phyloP scores from a whole-genome alignment of 2,329 filamentous ascomycete species.

The Fusarium subtropicale region DNA sequence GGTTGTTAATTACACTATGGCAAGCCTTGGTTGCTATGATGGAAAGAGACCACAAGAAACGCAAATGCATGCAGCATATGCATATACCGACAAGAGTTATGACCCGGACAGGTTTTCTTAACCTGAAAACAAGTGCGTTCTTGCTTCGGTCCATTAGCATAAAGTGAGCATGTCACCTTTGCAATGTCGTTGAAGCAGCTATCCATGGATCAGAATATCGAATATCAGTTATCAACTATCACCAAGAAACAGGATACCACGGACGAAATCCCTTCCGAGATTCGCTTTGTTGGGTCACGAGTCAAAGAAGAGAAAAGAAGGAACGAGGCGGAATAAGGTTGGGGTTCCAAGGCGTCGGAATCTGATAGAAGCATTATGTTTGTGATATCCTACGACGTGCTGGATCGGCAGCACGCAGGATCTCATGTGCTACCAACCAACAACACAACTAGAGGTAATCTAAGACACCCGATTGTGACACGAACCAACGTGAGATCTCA shows the following conservation, averaged over 20 bases:
- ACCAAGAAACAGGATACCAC: conserved; percentile 3
- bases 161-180: neutral
- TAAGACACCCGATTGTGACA: conserved; percentile 23
- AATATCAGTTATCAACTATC: conserved; percentile 2
- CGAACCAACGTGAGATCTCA: conserved; percentile 12
- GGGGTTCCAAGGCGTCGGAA: conserved; percentile 20
- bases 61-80: neutral
- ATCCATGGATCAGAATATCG: conserved; percentile 8
- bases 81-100: neutral
- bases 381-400: conserved; percentile 32
- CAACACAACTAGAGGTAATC: conserved; percentile 1
- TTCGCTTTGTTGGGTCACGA: neutral
- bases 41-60: neutral
- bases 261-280: conserved; percentile 1
- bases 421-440: conserved; percentile 40
- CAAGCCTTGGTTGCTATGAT: neutral
- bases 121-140: neutral
- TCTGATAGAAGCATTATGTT: conserved; percentile 21
- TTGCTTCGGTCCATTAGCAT: neutral
- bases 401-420: conserved; percentile 43
- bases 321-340: conserved; percentile 11
- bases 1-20: neutral
- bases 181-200: neutral
- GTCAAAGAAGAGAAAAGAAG: conserved; percentile 4
- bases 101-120: neutral